A percentile compares a stretch with the other conserved stretches of the same genome.
These are phyloP conservation scores for Barnettozyma populi DNA, from an alignment of 805 yeast genomes.

Conservation along the genomic window DNA sequence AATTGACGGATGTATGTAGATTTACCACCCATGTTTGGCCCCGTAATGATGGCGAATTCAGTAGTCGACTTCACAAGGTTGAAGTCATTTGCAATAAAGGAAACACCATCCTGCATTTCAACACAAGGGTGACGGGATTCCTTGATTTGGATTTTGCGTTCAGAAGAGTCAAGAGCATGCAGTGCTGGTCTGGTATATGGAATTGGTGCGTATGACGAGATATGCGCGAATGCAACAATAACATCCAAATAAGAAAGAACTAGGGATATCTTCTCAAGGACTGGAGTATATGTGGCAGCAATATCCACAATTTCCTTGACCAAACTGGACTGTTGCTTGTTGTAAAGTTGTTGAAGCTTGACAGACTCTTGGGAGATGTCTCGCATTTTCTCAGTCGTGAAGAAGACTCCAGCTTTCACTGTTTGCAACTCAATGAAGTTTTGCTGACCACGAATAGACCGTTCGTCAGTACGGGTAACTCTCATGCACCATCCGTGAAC, in stretches of 20 bases:
- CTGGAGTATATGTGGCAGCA: constrained; percentile 74
- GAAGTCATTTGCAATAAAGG: constrained; percentile 93
- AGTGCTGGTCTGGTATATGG: constrained; percentile 75
- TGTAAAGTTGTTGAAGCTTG: constrained; percentile 60
- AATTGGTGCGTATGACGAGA: constrained; percentile 72
- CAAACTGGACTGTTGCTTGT: constrained; percentile 66
- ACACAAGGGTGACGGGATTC: constrained; percentile 94
- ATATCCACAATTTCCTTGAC: constrained; percentile 81
- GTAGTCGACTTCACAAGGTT: constrained; percentile 46
- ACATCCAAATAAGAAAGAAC: constrained; percentile 77
- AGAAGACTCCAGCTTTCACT: constrained; percentile 91
- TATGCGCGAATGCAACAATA: constrained; percentile 78
- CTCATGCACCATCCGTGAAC: constrained; percentile 94
- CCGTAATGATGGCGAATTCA: constrained; percentile 83
- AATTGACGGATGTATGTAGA: constrained; percentile 87
- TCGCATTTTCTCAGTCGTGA: constrained; percentile 66
- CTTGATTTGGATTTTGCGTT: constrained; percentile 47
- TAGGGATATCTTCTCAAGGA: constrained; percentile 62
- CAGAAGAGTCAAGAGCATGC: constrained; percentile 42
- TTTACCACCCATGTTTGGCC: constrained; percentile 98
- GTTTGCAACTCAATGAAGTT: constrained; percentile 78
- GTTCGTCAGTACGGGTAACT: constrained; percentile 84
- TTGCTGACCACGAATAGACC: constrained; percentile 57
- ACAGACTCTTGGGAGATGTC: constrained; percentile 54
- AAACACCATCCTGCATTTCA: constrained; percentile 85